Evolutionary conservation across 352 stramenopile genomes (phyloP), one percentile per base, ranked within the genome.

Genomic region (Lagenidium giganteum): DNA sequence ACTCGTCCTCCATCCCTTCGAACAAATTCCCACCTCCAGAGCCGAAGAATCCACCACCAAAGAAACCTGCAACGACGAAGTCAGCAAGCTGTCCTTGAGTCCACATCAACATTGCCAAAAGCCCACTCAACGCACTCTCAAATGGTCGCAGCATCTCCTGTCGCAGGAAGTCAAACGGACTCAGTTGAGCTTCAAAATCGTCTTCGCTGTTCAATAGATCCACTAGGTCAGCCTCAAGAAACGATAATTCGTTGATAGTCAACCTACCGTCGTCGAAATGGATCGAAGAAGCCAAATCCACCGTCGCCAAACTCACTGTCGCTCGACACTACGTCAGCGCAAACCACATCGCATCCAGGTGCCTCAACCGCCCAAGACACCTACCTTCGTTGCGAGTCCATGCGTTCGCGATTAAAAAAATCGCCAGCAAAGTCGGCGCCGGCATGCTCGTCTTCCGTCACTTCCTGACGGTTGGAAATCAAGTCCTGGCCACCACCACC

Each of bases 141-240:
- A 90, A 90, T 5, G 77, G 77, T 43, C 77, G 77, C 37, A 90
- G 54, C 73, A 90, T 87, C 47, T 90, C 77, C 37, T 90, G 71
- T 30, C 71, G 64, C 9, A 90, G 44, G 33, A 90, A 90, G 57
- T 90, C 77, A 36, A 90, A 90, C 20, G 77, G 77, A 47, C 70
- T 90, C 67, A 90, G 73, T 23, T 87, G 75, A 0, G 74, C 74
- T 25, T 90, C 71, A 45, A 86, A 80, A 36, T 87, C 74, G 26
- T 83, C 69, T 14, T 80, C 74, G 45, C 77, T 87, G 33, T 17
- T 16, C 11, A 20, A 46, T 14, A 35, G 8, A 36, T 24, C 42
- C 42, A 12, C 41, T 21, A 48, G 22, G 20, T 8, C 42, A 26
- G 14, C 16, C 3, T 4, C 9, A 34, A 29, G 3, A 34, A 28